A percentile compares a stretch with the other conserved stretches of the same genome.
phyloP scores from a whole-genome alignment of 164 flowering plant genomes.

The Pachysandra terminalis region DNA sequence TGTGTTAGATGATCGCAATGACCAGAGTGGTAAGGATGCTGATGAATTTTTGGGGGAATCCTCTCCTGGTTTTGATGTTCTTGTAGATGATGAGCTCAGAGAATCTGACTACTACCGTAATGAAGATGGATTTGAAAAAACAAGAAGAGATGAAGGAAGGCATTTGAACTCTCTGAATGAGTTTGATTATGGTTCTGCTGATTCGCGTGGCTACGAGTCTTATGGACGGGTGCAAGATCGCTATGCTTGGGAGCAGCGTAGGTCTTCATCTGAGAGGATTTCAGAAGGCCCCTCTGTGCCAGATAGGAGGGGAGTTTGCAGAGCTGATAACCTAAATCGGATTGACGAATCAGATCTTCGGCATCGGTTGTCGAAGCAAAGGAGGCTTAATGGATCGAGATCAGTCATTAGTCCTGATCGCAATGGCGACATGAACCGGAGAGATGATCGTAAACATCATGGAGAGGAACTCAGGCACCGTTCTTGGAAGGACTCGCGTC shows the following conservation, averaged over 20 bases:
- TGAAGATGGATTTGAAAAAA: slow-evolving; percentile 54
- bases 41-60: slow-evolving; percentile 72
- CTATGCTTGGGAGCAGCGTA: slow-evolving; percentile 42
- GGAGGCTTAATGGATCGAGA: slow-evolving; percentile 60
- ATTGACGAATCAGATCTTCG: slow-evolving; percentile 56
- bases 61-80: slow-evolving; percentile 98
- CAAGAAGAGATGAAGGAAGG: slow-evolving; percentile 40
- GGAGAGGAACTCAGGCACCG: slow-evolving; percentile 34
- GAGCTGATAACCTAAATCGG: slow-evolving; percentile 42
- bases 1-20: slow-evolving; percentile 35
- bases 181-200: slow-evolving; percentile 37
- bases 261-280: slow-evolving; percentile 30
- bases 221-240: slow-evolving; percentile 47
- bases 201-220: slow-evolving; percentile 45
- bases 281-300: slow-evolving; percentile 23
- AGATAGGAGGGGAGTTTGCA: slow-evolving; percentile 46
- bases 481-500: slow-evolving; percentile 36
- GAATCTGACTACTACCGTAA: slow-evolving; percentile 57
- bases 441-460: slow-evolving; percentile 29
- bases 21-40: slow-evolving; percentile 56
- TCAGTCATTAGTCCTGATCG: slow-evolving; percentile 50
- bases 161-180: slow-evolving; percentile 34
- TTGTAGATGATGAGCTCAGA: slow-evolving; percentile 71
- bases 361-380: slow-evolving; percentile 55
- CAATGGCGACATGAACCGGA: slow-evolving; percentile 18